Conservation (phyloP, 176 grass and related monocot genomes). For the Oropetium thomaeum region DNA sequence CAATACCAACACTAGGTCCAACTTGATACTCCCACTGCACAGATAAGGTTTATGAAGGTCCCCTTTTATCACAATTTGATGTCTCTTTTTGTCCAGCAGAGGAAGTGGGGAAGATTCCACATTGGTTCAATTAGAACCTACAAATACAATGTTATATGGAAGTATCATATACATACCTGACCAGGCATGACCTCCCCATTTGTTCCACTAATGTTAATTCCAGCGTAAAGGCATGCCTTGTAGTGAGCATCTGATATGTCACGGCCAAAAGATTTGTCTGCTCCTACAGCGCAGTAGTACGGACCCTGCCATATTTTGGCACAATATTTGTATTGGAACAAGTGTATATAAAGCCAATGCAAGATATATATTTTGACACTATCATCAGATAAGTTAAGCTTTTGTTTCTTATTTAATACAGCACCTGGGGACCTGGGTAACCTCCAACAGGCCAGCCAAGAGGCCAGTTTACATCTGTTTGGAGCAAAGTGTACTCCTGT, state of each 20-base stretch:
- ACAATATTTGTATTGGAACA: not conserved
- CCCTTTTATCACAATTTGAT: conserved; percentile 15
- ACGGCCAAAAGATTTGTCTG: conserved; percentile 97
- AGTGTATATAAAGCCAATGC: not conserved
- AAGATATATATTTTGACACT: not conserved
- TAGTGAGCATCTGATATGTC: conserved; percentile 99
- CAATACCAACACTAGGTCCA: conserved; percentile 97
- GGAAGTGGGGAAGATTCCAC: not conserved
- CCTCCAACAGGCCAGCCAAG: conserved; percentile 99
- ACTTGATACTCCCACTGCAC: conserved; percentile 99
- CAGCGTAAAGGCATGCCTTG: conserved; percentile 93
- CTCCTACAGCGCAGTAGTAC: conserved; percentile 88
- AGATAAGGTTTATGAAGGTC: conserved; percentile 25
- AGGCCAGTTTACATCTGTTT: conserved; percentile 88
- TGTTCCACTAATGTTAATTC: conserved; percentile 98
- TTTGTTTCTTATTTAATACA: conserved; percentile 1
- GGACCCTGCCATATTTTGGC: conserved; percentile 65
- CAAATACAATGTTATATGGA: not conserved
- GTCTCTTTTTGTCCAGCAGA: conserved; percentile 3
- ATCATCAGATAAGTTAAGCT: not conserved
- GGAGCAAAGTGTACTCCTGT: conserved; percentile 96
- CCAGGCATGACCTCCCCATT: conserved; percentile 99
- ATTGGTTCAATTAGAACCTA: not conserved
- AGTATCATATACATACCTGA: conserved; percentile 50
- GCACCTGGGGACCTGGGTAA: conserved; percentile 97